Evolutionary conservation across 1,139 yeast species (phyloP), one percentile per base, ranked within the genome.

Genomic region (Zhuliangozyma blackwelliae): DNA sequence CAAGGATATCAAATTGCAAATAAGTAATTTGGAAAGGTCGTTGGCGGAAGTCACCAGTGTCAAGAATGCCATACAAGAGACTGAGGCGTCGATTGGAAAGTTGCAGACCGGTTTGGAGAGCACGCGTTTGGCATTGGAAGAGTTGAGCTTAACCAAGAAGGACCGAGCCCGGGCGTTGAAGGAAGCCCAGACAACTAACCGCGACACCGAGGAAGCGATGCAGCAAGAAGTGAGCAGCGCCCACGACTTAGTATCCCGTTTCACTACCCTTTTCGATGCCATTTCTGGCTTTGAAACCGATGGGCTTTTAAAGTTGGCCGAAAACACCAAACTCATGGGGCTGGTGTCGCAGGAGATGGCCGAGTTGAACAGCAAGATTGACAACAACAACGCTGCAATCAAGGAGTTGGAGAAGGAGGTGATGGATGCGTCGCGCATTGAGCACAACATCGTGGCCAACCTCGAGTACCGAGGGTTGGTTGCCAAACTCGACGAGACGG

Each of bases 21-120:
- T 87, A 8, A 75, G 79, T 45, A 74, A 75, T 39, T 58, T 81
- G 34, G 85, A 81, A 46, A 67, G 63, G 34, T 57, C 75, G 1
- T 56, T 76, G 11, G 54, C 72, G 31, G 80, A 79, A 33, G 44
- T 55, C 5, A 59, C 49, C 27, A 60, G 47, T 32, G 38, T 47
- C 19, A 50, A 49, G 33, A 41, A 35, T 8, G 40, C 48, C 9
- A 46, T 58, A 1, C 32, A 38, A 12, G 64, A 58, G 19, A 40
- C 47, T 21, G 51, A 59, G 31, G 41, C 32, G 5, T 40, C 46
- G 10, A 36, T 50, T 7, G 36, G 28, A 16, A 46, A 40, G 10
- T 41, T 48, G 27, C 43, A 44, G 36, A 29, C 29, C 4, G 50
- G 52, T 28, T 35, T 49, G 10, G 37, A 43, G n/a, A 47, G 43